phyloP scores from a whole-genome alignment of 176 grass and related monocot genomes.

The Aechmea fasciata region DNA sequence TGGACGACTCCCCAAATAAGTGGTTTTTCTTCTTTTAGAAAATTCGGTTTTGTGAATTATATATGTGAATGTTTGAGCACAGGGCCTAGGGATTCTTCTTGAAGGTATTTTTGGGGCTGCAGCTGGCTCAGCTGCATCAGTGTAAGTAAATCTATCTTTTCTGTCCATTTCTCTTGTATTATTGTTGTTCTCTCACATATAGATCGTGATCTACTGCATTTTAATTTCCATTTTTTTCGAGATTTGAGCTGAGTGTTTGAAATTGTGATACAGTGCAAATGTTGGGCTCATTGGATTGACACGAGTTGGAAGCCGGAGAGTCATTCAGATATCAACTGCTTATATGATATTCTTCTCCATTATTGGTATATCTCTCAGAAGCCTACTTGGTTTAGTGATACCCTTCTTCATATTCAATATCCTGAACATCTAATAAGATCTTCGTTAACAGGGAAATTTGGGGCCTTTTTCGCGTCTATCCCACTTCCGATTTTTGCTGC shows the following conservation, averaged over 20 bases:
- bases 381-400: not conserved
- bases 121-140: constrained; percentile 75
- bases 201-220: not conserved
- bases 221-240: not conserved
- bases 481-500: constrained; percentile 89
- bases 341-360: constrained; percentile 99
- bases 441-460: constrained; percentile 75
- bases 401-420: not conserved
- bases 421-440: not conserved
- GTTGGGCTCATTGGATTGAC: constrained; percentile 85
- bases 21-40: not conserved
- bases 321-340: constrained; percentile 85
- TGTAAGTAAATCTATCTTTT: constrained; percentile 41
- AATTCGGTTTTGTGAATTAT: too few relatives aligned
- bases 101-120: constrained; percentile 72
- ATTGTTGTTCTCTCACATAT: not conserved
- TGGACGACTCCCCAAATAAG: too few relatives aligned
- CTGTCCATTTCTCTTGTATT: not conserved
- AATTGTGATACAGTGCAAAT: constrained; percentile 59
- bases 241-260: not conserved
- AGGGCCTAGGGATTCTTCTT: constrained; percentile 89
- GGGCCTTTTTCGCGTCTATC: constrained; percentile 95
- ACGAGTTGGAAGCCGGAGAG: constrained; percentile 84
- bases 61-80: constrained; percentile 9
- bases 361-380: constrained; percentile 44